phyloP scores from a whole-genome alignment of 768 basidiomycete species.

The Calocybe cyanea region DNA sequence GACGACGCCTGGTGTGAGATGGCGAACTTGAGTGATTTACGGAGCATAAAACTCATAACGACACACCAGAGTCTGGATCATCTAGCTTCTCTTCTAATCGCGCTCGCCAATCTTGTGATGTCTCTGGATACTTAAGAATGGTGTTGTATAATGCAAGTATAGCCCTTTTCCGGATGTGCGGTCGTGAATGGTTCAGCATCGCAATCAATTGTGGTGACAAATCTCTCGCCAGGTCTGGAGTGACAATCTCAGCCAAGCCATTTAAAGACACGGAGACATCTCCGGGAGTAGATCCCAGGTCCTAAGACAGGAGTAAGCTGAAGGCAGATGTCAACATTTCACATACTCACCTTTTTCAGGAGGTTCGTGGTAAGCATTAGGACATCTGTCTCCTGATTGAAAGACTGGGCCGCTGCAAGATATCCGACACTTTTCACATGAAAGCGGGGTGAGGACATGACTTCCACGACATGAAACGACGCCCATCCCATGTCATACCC shows the following conservation, averaged over 20 bases:
- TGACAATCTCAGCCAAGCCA: slow-evolving; percentile 81
- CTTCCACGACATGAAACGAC: slow-evolving; percentile 95
- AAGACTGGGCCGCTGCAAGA: slow-evolving; percentile 88
- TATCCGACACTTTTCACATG: slow-evolving; percentile 97
- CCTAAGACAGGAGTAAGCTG: no score
- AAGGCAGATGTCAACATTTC: no score
- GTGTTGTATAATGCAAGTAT: slow-evolving; percentile 81
- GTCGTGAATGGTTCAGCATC: slow-evolving; percentile 86
- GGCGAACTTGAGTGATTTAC: background rate
- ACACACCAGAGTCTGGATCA: slow-evolving; percentile 65
- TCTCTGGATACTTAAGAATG: slow-evolving; percentile 79
- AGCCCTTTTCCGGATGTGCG: slow-evolving; percentile 88
- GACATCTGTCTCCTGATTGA: slow-evolving; percentile 92
- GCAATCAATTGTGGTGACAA: slow-evolving; percentile 79
- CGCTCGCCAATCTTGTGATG: slow-evolving; percentile 56
- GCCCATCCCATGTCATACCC: slow-evolving; percentile 95
- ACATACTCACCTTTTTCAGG: slow-evolving; percentile 82
- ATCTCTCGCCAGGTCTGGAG: slow-evolving; percentile 87
- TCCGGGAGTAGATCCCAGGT: slow-evolving; percentile 70
- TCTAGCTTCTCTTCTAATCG: slow-evolving; percentile 79
- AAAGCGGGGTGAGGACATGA: slow-evolving; percentile 90
- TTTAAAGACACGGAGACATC: slow-evolving; percentile 76
- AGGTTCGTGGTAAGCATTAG: slow-evolving; percentile 96
- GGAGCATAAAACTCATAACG: background rate
- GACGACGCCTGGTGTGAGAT: slow-evolving; percentile 67